Evolutionary conservation across 192 early-diverging fungal species (phyloP).

Genomic region (Coemansia sp.): DNA sequence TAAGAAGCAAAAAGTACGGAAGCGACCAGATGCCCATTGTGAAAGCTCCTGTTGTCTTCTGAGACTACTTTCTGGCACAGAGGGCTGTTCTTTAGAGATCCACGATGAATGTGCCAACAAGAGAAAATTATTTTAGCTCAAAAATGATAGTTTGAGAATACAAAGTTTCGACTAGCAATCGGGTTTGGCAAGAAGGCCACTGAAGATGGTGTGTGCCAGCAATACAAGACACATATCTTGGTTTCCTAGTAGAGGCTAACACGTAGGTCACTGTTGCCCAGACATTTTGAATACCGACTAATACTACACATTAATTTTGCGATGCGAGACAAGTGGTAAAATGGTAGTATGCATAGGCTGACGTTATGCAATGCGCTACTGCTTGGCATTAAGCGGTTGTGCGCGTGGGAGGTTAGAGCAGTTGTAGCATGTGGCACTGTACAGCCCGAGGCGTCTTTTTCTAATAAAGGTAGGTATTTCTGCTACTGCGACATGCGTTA

Average conservation of each 20-base stretch:
- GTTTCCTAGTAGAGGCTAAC: not conserved
- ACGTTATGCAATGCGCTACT: not conserved
- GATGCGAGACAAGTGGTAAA: not conserved
- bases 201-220: not conserved
- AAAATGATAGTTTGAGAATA: not conserved
- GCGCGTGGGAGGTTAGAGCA: not conserved
- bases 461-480: not conserved
- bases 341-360: not conserved
- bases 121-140: not conserved
- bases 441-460: not conserved
- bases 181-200: not conserved
- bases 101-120: not conserved
- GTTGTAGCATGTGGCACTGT: not conserved
- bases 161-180: not conserved
- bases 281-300: not conserved
- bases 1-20: not conserved
- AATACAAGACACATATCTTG: not conserved
- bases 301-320: conserved; percentile 4
- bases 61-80: not conserved
- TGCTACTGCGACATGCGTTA: conserved; percentile 1
- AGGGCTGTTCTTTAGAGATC: not conserved
- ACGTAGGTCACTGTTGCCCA: not conserved
- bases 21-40: not conserved
- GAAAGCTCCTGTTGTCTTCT: not conserved
- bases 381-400: not conserved